Conservation (phyloP, 176 grass and related monocot genomes). For the Oryza brachyantha region DNA sequence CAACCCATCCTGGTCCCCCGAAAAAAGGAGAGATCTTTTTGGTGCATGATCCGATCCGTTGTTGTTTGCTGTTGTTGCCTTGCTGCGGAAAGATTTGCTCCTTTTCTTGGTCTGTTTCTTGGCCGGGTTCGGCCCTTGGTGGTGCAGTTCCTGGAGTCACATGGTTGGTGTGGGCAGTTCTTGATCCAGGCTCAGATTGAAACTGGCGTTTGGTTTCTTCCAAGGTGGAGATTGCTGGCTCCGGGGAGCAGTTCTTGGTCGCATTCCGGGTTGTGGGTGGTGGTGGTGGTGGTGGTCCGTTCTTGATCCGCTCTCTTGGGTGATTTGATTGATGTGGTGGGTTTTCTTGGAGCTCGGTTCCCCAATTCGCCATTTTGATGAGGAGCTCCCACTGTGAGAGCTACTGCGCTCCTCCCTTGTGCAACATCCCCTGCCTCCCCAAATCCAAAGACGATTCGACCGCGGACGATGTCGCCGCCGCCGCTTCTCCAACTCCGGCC, state of each 20-base stretch:
- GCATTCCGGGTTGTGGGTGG: background rate
- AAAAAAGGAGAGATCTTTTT: constrained; percentile 33
- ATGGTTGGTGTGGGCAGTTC: background rate
- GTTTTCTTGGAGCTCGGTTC: constrained; percentile 30
- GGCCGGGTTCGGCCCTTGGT: background rate
- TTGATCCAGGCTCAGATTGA: constrained; percentile 25
- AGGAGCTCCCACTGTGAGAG: constrained; percentile 71
- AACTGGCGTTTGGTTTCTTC: background rate
- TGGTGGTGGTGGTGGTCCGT: background rate
- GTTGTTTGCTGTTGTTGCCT: constrained; percentile 6
- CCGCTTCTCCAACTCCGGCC: background rate
- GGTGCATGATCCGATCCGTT: constrained; percentile 36
- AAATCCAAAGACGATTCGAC: constrained; percentile 43
- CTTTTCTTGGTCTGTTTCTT: constrained; percentile 20
- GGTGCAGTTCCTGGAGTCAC: constrained; percentile 13
- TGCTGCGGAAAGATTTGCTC: constrained; percentile 15
- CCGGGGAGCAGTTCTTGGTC: background rate
- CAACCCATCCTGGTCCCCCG: constrained; percentile 34
- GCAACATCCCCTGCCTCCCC: constrained; percentile 43
- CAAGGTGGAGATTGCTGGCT: background rate
- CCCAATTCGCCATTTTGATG: constrained; percentile 55
- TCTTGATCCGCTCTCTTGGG: background rate
- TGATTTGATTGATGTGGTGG: constrained; percentile 52
- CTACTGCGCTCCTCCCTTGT: constrained; percentile 50
- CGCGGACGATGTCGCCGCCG: background rate